Evolutionary conservation across 1,139 yeast genomes (phyloP).

Genomic region (Protomyces pachydermus): DNA sequence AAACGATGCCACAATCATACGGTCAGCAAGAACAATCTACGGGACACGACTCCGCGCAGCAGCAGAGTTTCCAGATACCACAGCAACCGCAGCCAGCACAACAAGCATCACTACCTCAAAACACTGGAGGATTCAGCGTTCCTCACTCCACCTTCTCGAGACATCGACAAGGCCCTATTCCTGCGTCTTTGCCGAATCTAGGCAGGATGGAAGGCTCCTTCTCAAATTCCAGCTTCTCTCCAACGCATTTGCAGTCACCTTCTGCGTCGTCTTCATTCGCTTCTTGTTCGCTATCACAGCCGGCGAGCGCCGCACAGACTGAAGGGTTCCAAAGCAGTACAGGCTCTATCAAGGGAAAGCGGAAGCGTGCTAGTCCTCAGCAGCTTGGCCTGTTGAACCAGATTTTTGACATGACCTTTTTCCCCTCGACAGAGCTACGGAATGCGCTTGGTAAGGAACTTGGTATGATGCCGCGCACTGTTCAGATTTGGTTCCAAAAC

Average conservation of each 20-base stretch:
- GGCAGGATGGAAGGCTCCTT: neutral
- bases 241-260: neutral
- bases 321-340: neutral
- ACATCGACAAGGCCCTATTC: neutral
- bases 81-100: neutral
- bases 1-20: neutral
- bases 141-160: neutral
- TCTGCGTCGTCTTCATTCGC: neutral
- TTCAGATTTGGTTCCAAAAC: conserved; percentile 44
- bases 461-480: conserved; percentile 43
- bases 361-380: conserved; percentile 40
- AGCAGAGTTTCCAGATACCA: neutral
- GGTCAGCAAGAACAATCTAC: neutral
- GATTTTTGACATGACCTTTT: conserved; percentile 40
- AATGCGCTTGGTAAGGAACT: conserved; percentile 40
- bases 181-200: neutral
- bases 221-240: neutral
- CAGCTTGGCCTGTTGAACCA: conserved; percentile 40
- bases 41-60: too few species aligned
- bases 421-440: conserved; percentile 41
- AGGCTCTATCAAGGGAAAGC: conserved; percentile 38
- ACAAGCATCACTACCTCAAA: neutral
- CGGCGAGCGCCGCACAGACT: neutral
- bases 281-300: neutral
- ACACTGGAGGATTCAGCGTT: neutral